Conservation (phyloP, 1,284 basidiomycete genomes). For the Butyriboletus appendiculatus region DNA sequence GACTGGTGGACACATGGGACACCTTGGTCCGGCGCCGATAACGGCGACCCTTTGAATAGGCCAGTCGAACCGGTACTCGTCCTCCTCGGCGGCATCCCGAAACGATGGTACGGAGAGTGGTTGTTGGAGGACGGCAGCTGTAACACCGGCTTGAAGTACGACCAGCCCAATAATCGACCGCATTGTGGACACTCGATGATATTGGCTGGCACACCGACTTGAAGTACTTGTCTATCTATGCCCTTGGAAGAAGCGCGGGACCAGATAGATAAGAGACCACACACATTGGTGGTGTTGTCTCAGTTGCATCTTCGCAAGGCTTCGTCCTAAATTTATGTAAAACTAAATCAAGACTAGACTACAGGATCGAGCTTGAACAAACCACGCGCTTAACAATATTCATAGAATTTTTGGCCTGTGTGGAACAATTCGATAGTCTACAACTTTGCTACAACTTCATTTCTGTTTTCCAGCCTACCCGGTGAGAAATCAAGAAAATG, state of each 20-base stretch:
- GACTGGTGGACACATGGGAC: not conserved
- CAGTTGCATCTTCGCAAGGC: too few species aligned
- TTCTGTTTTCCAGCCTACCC: too few species aligned
- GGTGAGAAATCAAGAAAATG: too few species aligned
- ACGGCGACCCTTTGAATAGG: conserved; percentile 12
- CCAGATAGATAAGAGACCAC: too few species aligned
- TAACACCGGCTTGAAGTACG: not conserved
- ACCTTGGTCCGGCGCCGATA: conserved; percentile 17
- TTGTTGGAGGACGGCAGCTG: not conserved
- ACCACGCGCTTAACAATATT: too few species aligned
- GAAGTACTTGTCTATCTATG: not conserved
- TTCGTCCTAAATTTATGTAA: too few species aligned
- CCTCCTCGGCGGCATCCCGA: not conserved
- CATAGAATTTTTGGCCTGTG: too few species aligned
- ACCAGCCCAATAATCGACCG: not conserved
- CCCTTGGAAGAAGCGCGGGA: not conserved
- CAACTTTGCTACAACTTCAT: too few species aligned
- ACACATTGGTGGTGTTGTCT: too few species aligned
- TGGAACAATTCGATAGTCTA: too few species aligned
- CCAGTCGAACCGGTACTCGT: conserved; percentile 10
- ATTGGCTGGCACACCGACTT: not conserved
- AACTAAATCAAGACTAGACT: too few species aligned
- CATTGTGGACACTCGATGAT: conserved; percentile 2
- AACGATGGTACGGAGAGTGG: not conserved
- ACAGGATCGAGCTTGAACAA: too few species aligned